phyloP scores from a whole-genome alignment of 768 basidiomycete genomes.

The Hericium rajendrae region DNA sequence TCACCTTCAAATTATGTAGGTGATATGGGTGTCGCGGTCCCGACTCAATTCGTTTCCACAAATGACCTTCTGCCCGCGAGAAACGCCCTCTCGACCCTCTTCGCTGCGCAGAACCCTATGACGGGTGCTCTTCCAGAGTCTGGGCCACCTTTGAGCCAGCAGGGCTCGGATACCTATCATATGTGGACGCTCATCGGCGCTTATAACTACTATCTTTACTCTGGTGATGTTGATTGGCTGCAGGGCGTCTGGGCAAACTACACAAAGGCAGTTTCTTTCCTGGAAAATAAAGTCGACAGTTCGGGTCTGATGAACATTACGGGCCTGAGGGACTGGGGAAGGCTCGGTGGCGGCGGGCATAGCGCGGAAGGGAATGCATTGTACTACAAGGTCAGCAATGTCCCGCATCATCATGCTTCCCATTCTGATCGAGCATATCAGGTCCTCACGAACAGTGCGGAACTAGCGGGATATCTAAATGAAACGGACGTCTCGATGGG shows the following conservation, averaged over 20 bases:
- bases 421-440: background rate
- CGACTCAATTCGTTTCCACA: conserved; percentile 52
- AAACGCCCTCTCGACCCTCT: conserved; percentile 52
- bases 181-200: conserved; percentile 53
- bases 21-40: conserved; percentile 56
- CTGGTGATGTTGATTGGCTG: conserved; percentile 45
- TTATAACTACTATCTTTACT: conserved; percentile 47
- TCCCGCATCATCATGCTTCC: background rate
- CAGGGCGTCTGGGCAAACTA: conserved; percentile 42
- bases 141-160: conserved; percentile 34
- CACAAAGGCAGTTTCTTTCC: conserved; percentile 44
- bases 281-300: conserved; percentile 40
- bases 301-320: conserved; percentile 47
- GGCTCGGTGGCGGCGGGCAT: conserved; percentile 44
- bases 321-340: conserved; percentile 48
- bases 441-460: background rate
- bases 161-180: conserved; percentile 44
- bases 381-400: conserved; percentile 31
- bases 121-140: conserved; percentile 51
- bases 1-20: conserved; percentile 20
- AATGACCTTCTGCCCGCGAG: conserved; percentile 46
- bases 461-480: background rate
- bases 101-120: conserved; percentile 37
- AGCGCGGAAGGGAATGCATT: conserved; percentile 50
- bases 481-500: background rate